A percentile compares a stretch with the other conserved stretches of the same genome.
phyloP scores from a whole-genome alignment of 163 green algal genomes.

The Prototheca cutis region DNA sequence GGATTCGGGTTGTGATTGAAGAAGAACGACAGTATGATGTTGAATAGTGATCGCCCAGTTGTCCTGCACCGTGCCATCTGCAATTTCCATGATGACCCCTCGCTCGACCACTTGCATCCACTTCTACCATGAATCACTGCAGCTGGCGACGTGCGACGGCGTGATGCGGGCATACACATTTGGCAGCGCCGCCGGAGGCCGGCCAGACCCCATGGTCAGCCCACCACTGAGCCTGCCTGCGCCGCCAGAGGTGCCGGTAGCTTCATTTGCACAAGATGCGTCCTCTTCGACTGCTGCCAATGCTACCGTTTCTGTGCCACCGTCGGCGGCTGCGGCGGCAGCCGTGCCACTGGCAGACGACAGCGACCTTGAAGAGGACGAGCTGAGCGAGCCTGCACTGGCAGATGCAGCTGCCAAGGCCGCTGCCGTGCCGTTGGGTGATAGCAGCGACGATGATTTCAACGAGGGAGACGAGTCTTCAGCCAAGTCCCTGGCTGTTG shows the following conservation, averaged over 20 bases:
- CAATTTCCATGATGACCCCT: not conserved
- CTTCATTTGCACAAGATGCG: not conserved
- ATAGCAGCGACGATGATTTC: not conserved
- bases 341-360: not conserved
- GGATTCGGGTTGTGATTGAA: too few species aligned
- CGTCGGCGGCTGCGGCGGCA: not conserved
- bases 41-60: too few species aligned
- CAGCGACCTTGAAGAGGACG: not conserved
- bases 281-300: not conserved
- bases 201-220: not conserved
- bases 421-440: too few species aligned
- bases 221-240: conserved; percentile 1
- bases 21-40: too few species aligned
- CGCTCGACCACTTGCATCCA: too few species aligned
- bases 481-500: too few species aligned
- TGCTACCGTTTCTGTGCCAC: not conserved
- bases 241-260: not conserved
- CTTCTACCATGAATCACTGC: not conserved
- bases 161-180: conserved; percentile 25
- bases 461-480: not conserved
- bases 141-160: conserved; percentile 27
- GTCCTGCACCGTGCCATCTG: too few species aligned
- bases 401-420: not conserved
- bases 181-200: conserved; percentile 5
- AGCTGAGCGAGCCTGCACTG: too few species aligned